Base-by-base conservation (phyloP, 306 rosid genomes). In the Mucuna pruriens region DNA sequence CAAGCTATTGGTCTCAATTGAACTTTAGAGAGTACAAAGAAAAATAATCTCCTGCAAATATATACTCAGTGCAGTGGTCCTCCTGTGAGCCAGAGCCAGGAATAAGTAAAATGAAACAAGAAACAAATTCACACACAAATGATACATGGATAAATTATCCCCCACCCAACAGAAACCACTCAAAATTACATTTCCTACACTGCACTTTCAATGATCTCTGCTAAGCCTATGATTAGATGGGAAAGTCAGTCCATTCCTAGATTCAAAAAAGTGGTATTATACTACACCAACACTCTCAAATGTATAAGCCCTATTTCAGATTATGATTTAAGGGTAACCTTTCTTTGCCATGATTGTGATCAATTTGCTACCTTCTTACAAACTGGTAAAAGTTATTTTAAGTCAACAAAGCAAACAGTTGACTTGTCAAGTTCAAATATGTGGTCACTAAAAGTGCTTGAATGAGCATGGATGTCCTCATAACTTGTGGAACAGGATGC, bases 401-500 rank as follows among this genome's bases (percentile, higher is more conserved):
- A 39, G 75, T 73, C 26, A 11, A 38, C 2, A 31, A 76, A 73
- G 39, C 11, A 58, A 69, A 39, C 12, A 69, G 52, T 70, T 8
- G 34, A 61, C 61, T 49, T 45, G 20, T 61, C 60, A 70, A 68
- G 31, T 64, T 77, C 45, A 13, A 8, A 9, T 9, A 13, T 2
- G 11, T 60, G 48, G 64, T 26, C 46, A n/a, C 22, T 45, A 46
- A 46, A 44, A 36, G 57, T 25, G 9, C 65, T 34, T 38, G 55
- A 26, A 79, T 57, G 62, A 20, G 62, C 23, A 38, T 17, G 25
- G 12, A 13, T 65, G 39, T 31, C 22, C 54, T 49, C 46, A 64
- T 55, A 62, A 82, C 70, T 75, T 57, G 65, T n/a, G 69, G 61
- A 51, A 71, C 49, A 40, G 54, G 20, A 5, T 46, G 44, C 17